phyloP scores from a whole-genome alignment of 805 yeast genomes.

The Lipomyces orientalis region DNA sequence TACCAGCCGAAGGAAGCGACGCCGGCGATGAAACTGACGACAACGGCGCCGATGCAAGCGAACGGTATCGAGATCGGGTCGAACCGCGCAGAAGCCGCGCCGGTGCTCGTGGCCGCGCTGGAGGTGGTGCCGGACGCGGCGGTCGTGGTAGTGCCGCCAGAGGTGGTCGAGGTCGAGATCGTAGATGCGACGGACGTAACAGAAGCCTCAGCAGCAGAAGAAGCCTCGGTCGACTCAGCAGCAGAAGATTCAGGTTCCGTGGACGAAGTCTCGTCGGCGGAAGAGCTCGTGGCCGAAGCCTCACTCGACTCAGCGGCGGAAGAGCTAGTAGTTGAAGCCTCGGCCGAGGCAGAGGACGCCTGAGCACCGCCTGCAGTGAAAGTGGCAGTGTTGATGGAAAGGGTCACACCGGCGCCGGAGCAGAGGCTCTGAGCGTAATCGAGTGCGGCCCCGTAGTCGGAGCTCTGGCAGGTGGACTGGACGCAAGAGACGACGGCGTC shows the following conservation, averaged over 20 bases:
- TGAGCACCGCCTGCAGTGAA: conserved; percentile 19
- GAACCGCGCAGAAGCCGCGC: conserved; percentile 1
- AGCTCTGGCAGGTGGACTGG: conserved; percentile 21
- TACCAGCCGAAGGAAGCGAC: conserved; percentile 14
- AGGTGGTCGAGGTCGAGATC: conserved; percentile 2
- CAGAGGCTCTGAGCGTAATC: conserved; percentile 33
- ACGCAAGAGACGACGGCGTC: conserved; percentile 34
- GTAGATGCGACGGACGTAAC: neutral
- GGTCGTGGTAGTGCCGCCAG: conserved; percentile 9
- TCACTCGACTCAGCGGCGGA: conserved; percentile 7
- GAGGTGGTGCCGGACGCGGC: conserved; percentile 20
- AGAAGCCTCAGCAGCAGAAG: conserved; percentile 12
- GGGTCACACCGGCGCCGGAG: conserved; percentile 33
- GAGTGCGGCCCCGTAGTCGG: conserved; percentile 32
- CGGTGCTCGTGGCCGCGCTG: conserved; percentile 1
- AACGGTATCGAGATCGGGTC: conserved; percentile 7
- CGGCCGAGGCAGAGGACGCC: conserved; percentile 9
- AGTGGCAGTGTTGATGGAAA: conserved; percentile 30
- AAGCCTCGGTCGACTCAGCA: conserved; percentile 3
- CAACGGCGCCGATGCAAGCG: conserved; percentile 21
- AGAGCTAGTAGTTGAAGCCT: conserved; percentile 12
- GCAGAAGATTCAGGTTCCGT: too few relatives aligned
- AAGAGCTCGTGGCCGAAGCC: conserved; percentile 9
- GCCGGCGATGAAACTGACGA: conserved; percentile 26
- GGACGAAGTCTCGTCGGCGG: conserved; percentile 9